Evolutionary conservation across 2,329 filamentous ascomycete genomes (phyloP).

Genomic region (Diaporthe aspalathi): DNA sequence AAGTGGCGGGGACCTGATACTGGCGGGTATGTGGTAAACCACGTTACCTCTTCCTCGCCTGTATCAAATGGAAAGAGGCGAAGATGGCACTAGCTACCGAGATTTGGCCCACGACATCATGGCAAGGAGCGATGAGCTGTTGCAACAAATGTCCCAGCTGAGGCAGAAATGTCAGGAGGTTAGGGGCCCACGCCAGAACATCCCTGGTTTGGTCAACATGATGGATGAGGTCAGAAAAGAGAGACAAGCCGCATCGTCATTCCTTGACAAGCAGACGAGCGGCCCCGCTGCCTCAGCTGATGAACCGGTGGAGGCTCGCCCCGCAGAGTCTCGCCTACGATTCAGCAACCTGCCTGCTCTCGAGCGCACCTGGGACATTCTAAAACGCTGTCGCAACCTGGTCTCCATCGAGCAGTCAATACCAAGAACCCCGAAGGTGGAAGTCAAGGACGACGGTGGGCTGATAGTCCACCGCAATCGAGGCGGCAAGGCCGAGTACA

Average conservation of each 20-base stretch:
- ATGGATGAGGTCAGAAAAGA: constrained; percentile 30
- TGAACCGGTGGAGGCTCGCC: constrained; percentile 6
- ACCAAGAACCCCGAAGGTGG: neutral
- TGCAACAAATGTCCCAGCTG: constrained; percentile 35
- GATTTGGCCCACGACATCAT: constrained; percentile 35
- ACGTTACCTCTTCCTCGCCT: too few relatives aligned
- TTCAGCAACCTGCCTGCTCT: constrained; percentile 36
- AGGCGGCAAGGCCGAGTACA: neutral
- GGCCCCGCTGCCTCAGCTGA: neutral
- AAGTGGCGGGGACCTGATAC: too few relatives aligned
- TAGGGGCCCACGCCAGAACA: constrained; percentile 24
- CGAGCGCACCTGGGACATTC: constrained; percentile 33
- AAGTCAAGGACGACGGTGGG: constrained; percentile 14
- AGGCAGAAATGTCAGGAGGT: constrained; percentile 23
- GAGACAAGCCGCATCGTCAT: constrained; percentile 6
- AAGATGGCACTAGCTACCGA: neutral
- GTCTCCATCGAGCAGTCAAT: constrained; percentile 32
- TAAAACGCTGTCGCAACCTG: constrained; percentile 35
- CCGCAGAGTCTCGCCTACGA: constrained; percentile 34
- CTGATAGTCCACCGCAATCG: neutral
- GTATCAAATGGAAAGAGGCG: neutral
- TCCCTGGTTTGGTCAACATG: constrained; percentile 27
- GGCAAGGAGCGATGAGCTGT: constrained; percentile 26
- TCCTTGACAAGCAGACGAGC: neutral
- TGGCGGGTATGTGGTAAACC: too few relatives aligned